phyloP scores from a whole-genome alignment of 345 rosid genomes.

The Odontarrhena argentea region DNA sequence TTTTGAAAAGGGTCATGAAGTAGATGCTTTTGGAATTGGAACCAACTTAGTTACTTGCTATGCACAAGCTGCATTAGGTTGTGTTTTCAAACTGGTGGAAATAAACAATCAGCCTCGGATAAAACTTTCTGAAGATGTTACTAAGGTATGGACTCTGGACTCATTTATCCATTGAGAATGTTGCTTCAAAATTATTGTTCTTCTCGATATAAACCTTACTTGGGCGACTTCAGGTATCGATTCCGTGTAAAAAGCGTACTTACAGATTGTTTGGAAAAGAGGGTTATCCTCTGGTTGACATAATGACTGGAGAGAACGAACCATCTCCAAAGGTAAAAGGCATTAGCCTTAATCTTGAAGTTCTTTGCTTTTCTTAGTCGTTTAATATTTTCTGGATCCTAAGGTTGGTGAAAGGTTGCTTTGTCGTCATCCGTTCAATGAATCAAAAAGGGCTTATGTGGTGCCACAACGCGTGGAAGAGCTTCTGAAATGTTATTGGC shows the following conservation, averaged over 20 bases:
- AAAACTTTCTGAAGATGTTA: conserved; percentile 97
- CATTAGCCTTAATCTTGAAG: too few species aligned
- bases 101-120: conserved; percentile 89
- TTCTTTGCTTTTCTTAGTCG: not conserved
- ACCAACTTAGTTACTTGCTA: conserved; percentile 94
- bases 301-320: conserved; percentile 92
- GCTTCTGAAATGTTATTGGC: conserved; percentile 92
- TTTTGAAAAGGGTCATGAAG: conserved; percentile 76
- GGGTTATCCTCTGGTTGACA: conserved; percentile 93
- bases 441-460: conserved; percentile 94
- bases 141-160: conserved; percentile 76
- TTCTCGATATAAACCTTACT: conserved; percentile 7
- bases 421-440: conserved; percentile 94
- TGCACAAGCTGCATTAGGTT: conserved; percentile 92
- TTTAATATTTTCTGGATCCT: conserved; percentile 11
- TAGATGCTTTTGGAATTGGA: conserved; percentile 90
- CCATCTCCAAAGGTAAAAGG: conserved; percentile 90
- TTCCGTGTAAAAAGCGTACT: conserved; percentile 83
- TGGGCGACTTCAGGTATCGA: conserved; percentile 61
- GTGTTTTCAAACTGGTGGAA: conserved; percentile 98
- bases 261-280: conserved; percentile 85
- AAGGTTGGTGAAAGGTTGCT: conserved; percentile 86
- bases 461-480: conserved; percentile 92
- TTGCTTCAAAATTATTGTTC: conserved; percentile 10
- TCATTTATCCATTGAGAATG: not conserved